These are phyloP conservation scores for Astragalus glycyphyllos DNA, from an alignment of 306 rosid species.

Conservation along the genomic window DNA sequence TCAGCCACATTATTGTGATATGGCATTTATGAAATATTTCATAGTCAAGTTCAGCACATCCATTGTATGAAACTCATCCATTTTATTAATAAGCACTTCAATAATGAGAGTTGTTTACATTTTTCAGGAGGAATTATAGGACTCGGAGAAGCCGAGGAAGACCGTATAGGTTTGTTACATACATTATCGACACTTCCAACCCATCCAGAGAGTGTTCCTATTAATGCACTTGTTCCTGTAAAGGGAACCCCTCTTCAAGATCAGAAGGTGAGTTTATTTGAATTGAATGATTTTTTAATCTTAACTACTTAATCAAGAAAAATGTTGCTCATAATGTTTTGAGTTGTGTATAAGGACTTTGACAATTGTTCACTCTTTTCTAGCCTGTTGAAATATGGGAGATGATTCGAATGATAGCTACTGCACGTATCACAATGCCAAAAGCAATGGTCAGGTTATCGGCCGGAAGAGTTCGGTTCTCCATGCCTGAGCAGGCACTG, in stretches of 20 bases:
- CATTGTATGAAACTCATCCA: too few relatives aligned
- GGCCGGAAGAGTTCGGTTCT: constrained; percentile 92
- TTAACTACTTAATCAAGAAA: background rate
- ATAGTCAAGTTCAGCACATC: too few relatives aligned
- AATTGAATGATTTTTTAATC: constrained; percentile 11
- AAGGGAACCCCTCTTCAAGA: constrained; percentile 96
- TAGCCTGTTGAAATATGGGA: constrained; percentile 99
- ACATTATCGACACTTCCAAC: constrained; percentile 93
- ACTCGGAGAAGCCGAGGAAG: constrained; percentile 96
- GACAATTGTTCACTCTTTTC: constrained; percentile 21
- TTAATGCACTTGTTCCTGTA: constrained; percentile 86
- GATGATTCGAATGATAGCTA: constrained; percentile 96
- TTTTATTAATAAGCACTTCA: constrained; percentile 3
- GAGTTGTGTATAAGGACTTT: constrained; percentile 12
- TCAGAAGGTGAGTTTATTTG: constrained; percentile 66
- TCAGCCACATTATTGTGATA: constrained; percentile 20
- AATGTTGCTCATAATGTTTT: constrained; percentile 16
- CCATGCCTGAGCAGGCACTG: constrained; percentile 93
- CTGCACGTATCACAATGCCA: constrained; percentile 91
- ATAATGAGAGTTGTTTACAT: constrained; percentile 16
- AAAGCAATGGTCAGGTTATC: constrained; percentile 96
- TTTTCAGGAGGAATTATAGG: constrained; percentile 94
- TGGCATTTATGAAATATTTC: too few relatives aligned
- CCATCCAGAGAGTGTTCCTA: constrained; percentile 98
- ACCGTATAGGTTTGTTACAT: constrained; percentile 93